Evolutionary conservation across 2,329 filamentous ascomycete species (phyloP), one percentile per base, ranked within the genome.

Genomic region (Sclerotinia minor): DNA sequence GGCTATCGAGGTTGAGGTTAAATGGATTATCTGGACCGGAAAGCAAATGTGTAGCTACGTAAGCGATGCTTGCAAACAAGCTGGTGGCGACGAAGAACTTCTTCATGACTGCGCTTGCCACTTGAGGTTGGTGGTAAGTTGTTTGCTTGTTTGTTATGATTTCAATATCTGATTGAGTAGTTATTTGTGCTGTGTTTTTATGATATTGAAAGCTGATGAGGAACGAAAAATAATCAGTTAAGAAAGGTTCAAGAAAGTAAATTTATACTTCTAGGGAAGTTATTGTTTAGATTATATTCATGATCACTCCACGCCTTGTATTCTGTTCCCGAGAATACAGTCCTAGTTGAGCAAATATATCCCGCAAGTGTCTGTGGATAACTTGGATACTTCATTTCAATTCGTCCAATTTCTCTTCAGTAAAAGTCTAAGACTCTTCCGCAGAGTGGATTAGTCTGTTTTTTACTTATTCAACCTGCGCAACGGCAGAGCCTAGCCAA

Each of bases 191-290:
- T 60, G 26, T 32, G 19, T n/a, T 45, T 47, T 9, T 29, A 15
- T 47, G 38, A 32, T 32, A 8, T 21, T 13, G 19, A 59, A 35
- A 1, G 21, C 1, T 24, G 26, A 2, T 15, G 29, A 15, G 19
- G 26, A 9, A 13, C 19, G 24, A 53, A 53, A 53, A 21, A 53
- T 2, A 41, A 13, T 38, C 4, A 53, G 2, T 15, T 29, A 32
- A n/a, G 5, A 3, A 17, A 6, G 0, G 19, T 32, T 24, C 11
- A 0, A 47, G 7, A 6, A 5, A 19, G 0, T 19, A 7, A 17
- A n/a, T 19, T 32, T 9, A 47, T 32, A 47, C 9, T n/a, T n/a
- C 9, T 19, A n/a, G 26, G 19, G 17, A 3, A 32, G 26, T 8
- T 3, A n/a, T 60, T 60, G 26, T 47, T 47, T 15, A 15, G 2